These are phyloP conservation scores for Phyllosticta citrichinensis DNA, from an alignment of 2,329 filamentous ascomycete species.

Conservation along the genomic window DNA sequence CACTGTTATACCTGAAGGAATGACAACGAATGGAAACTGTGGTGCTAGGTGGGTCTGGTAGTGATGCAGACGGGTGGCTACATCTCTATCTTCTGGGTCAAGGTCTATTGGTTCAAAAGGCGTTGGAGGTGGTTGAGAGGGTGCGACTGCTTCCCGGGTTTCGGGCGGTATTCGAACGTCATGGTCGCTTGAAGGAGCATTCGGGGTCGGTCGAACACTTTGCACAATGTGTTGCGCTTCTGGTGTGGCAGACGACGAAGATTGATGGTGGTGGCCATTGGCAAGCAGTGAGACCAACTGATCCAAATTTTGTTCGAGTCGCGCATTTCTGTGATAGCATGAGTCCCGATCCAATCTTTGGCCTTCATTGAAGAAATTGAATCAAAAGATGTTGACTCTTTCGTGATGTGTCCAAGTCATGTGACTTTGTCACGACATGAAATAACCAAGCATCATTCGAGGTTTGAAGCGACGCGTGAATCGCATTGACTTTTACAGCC, in stretches of 20 bases:
- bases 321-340: neutral
- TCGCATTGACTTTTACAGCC: neutral
- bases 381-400: too few species aligned
- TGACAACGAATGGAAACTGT: constrained; percentile 9
- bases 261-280: neutral
- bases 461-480: neutral
- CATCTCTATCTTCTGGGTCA: neutral
- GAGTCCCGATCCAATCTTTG: neutral
- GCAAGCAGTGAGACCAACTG: constrained; percentile 6
- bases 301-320: constrained; percentile 8
- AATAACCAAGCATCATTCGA: neutral
- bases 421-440: neutral
- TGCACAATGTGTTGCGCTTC: neutral
- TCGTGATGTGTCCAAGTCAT: neutral
- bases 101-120: constrained; percentile 3
- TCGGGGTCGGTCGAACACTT: neutral
- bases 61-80: constrained; percentile 2
- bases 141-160: neutral
- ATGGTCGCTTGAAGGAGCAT: neutral
- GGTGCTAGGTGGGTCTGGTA: constrained; percentile 7
- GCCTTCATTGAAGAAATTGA: neutral
- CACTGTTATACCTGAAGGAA: neutral
- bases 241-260: constrained; percentile 6
- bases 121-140: neutral
- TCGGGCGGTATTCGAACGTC: neutral